phyloP scores from a whole-genome alignment of 768 basidiomycete species.

The Boletus bicolor region DNA sequence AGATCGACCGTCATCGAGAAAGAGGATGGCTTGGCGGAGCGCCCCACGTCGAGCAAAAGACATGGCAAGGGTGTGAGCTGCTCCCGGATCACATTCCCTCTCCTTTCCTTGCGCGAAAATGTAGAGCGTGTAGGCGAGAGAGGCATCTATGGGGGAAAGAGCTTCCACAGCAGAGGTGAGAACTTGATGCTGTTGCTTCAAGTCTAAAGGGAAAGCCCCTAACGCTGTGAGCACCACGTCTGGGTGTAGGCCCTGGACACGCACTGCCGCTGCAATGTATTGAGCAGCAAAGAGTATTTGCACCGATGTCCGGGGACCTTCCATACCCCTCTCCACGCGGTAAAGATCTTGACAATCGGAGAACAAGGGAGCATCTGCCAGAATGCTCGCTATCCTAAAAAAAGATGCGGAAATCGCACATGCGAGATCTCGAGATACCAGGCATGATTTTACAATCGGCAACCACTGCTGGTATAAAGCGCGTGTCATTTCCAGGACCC shows the following conservation, averaged over 20 bases:
- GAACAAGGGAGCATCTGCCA: constrained; percentile 37
- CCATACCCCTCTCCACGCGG: constrained; percentile 23
- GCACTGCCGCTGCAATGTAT: constrained; percentile 27
- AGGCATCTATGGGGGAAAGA: constrained; percentile 28
- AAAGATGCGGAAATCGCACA: constrained; percentile 40
- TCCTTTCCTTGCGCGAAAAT: constrained; percentile 24
- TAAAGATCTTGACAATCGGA: constrained; percentile 37
- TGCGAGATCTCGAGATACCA: constrained; percentile 31
- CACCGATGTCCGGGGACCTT: background rate
- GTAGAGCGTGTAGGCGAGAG: constrained; percentile 35
- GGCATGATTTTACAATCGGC: constrained; percentile 16
- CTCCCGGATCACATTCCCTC: constrained; percentile 22
- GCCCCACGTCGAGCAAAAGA: constrained; percentile 27
- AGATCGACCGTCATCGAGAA: constrained; percentile 35
- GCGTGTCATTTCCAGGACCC: constrained; percentile 28
- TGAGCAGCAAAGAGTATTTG: constrained; percentile 18
- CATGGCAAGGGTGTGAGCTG: constrained; percentile 32
- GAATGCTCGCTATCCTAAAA: constrained; percentile 41
- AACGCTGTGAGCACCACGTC: constrained; percentile 33
- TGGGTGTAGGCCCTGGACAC: constrained; percentile 28
- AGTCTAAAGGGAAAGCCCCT: constrained; percentile 20
- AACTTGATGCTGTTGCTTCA: constrained; percentile 28
- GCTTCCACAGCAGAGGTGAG: constrained; percentile 18
- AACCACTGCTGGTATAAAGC: constrained; percentile 45
- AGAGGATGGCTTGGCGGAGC: constrained; percentile 27